phyloP scores from a whole-genome alignment of 2,329 filamentous ascomycete species.

The Falciphora oryzae region DNA sequence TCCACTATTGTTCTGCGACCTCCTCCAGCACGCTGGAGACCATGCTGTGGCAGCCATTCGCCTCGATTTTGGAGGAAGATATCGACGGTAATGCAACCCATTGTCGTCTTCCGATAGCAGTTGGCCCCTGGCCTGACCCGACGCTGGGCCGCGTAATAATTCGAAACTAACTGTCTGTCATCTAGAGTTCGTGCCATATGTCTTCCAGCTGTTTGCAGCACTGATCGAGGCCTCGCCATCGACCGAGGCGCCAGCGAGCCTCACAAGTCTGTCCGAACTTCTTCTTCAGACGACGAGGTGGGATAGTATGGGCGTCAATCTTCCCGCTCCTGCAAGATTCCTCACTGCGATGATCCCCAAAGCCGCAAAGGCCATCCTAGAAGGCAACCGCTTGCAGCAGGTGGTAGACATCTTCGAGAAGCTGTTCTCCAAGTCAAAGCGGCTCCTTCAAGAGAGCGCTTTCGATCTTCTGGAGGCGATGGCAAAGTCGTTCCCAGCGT shows the following conservation, averaged over 20 bases:
- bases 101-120: background rate
- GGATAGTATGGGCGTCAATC: slow-evolving; percentile 80
- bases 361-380: slow-evolving; percentile 64
- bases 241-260: slow-evolving; percentile 72
- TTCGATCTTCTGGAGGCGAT: slow-evolving; percentile 88
- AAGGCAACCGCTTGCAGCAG: slow-evolving; percentile 76
- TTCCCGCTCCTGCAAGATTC: slow-evolving; percentile 83
- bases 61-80: slow-evolving; percentile 71
- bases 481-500: slow-evolving; percentile 66
- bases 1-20: slow-evolving; percentile 61
- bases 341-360: slow-evolving; percentile 79
- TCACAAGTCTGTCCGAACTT: slow-evolving; percentile 70
- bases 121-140: background rate
- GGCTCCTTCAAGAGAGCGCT: slow-evolving; percentile 75
- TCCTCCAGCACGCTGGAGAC: slow-evolving; percentile 71
- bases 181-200: slow-evolving; percentile 87
- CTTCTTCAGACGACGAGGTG: slow-evolving; percentile 78
- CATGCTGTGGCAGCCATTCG: slow-evolving; percentile 77
- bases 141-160: background rate
- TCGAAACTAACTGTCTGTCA: slow-evolving; percentile 1
- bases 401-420: slow-evolving; percentile 96
- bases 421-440: slow-evolving; percentile 47
- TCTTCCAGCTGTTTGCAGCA: slow-evolving; percentile 91
- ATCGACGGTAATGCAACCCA: slow-evolving; percentile 57
- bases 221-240: slow-evolving; percentile 81